Evolutionary conservation across 176 grass and related monocot genomes (phyloP), one percentile per base, ranked within the genome.

Genomic region (Rhynchospora tenuis): DNA sequence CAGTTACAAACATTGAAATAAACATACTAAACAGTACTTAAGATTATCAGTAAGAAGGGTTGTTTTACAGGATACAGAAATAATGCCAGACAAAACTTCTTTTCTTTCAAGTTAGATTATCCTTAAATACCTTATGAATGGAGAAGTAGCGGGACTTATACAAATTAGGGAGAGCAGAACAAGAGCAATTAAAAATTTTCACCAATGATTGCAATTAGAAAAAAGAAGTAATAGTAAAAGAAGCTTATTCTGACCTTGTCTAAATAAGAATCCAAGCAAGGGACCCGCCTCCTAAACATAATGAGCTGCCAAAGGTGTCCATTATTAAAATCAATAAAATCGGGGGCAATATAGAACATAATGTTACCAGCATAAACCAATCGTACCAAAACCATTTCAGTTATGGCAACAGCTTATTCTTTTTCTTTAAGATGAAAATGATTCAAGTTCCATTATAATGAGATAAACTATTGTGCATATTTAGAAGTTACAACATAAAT

Each of bases 191-290:
- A 85, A 0, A 85, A 4, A 43, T 47, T 19, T 46, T 31, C 88
- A 50, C 10, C 29, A 48, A 54, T 12, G 71, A 46, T 54, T 76
- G 73, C 48, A 73, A 50, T 64, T 26, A 29, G n/a, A 81, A 81
- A 10, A 81, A 64, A 22, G 16, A 59, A 38, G 71, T 17, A 72
- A 28, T 11, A 52, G 81, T 70, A 83, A 10, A 83, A 68, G 60
- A 33, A 45, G 31, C 43, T 9, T 62, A 24, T 66, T 88, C 87
- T 85, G 33, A 98, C 96, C 93, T 98, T 98, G 86, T 98, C 96
- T 61, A 98, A 86, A 91, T 93, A 98, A 76, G 93, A 98, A 84
- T 98, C 96, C 88, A 98, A 88, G 88, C 96, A 98, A 76, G 96
- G 96, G 88, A 95, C 87, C 70, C 91, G 86, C 42, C 96, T 85